Base-by-base conservation (phyloP, 2,329 filamentous ascomycete genomes). In the Trichoderma sp. region DNA sequence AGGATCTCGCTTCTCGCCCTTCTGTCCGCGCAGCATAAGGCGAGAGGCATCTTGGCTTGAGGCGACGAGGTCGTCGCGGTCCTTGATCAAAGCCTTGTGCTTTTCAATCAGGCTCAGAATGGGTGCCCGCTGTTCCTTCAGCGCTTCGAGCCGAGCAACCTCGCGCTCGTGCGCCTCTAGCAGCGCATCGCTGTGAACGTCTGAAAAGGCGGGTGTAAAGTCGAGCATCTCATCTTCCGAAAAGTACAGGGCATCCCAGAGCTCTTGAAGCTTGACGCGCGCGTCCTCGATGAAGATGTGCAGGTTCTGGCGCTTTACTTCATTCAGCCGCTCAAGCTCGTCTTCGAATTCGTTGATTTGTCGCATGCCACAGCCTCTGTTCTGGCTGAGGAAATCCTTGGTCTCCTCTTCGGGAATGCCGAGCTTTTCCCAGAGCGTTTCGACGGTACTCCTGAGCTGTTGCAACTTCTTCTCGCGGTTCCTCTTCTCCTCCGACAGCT, bases 141-240 rank as follows among this genome's bases (percentile, higher is more conserved):
- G 85, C 3, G 90, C 86, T 80, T 97, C 93, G 0, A 99, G 86
- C 26, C 95, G 90, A 7, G 86, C 84, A 74, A 99, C 95, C 79
- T 99, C 97, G 24, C 92, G 91, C 84, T 99, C 96, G 78, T 99
- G 97, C 0, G 96, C 95, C 75, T 97, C 95, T 0, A 99, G 88
- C 11, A 99, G 87, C 5, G 96, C 96, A 80, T 99, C 96, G 77
- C 94, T 98, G 83, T 97, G 98, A 24, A 98, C 95, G 79, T 98
- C 96, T 12, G 94, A 97, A 80, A 98, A 98, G 56, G 95, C 96
- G 0, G 97, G 96, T 0, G 95, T 96, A 77, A 99, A 99, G 76
- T 98, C 95, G 71, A 98, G 89, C 95, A 98, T 98, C 83, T 99
- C 96, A 78, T 99, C 96, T 80, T 99, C 96, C 0, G 93, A 97